These are phyloP conservation scores for Sporisorium scitamineum DNA, from an alignment of 1,284 basidiomycete genomes.

Conservation along the genomic window DNA sequence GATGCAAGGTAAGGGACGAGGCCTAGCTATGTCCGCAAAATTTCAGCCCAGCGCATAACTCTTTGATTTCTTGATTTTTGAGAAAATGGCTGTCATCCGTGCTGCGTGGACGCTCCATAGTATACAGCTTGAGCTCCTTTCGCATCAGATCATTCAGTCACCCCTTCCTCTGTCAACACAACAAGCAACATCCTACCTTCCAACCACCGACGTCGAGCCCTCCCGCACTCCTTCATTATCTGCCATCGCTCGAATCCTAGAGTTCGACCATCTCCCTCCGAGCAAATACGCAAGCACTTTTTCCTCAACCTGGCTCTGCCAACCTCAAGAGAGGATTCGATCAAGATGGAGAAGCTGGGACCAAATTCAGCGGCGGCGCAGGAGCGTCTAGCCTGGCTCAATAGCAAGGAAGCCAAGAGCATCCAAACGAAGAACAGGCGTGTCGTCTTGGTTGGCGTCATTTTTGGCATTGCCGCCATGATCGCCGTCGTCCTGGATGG, in stretches of 20 bases:
- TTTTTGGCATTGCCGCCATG: conserved; percentile 41
- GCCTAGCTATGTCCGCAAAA: no score
- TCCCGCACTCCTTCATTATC: not conserved
- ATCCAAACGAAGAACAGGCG: conserved; percentile 40
- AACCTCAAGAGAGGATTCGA: not conserved
- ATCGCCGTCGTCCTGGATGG: conserved; percentile 32
- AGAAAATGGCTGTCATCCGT: not conserved
- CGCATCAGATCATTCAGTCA: not conserved
- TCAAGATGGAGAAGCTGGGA: conserved; percentile 23
- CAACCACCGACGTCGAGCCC: not conserved
- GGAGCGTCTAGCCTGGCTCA: conserved; percentile 36
- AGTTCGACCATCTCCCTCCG: conserved; percentile 1
- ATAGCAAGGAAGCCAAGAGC: conserved; percentile 34
- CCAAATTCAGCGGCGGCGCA: conserved; percentile 20
- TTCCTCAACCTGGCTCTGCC: not conserved
- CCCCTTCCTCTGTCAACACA: no score
- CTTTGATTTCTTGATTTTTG: no score
- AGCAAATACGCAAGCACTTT: not conserved
- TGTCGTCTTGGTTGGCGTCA: conserved; percentile 27
- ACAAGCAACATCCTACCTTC: not conserved
- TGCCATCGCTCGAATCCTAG: not conserved
- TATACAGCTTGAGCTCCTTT: not conserved
- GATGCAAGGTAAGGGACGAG: no score
- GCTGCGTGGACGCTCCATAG: not conserved
- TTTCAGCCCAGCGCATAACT: no score